Evolutionary conservation across 257 asterid genomes (phyloP).

Genomic region (Jacaranda mimosifolia): DNA sequence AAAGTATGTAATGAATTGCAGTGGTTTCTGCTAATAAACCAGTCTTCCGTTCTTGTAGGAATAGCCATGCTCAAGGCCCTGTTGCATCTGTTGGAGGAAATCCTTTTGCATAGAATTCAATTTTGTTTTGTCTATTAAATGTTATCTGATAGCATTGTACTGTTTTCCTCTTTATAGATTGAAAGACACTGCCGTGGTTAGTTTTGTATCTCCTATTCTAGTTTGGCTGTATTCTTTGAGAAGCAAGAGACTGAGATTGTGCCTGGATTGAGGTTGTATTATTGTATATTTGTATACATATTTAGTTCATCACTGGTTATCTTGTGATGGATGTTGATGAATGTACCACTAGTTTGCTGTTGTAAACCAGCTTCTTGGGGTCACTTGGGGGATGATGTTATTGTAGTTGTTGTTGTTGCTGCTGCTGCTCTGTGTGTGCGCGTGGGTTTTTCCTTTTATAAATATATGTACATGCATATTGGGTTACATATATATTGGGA

Average conservation of each 20-base stretch:
- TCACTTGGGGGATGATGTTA: background rate
- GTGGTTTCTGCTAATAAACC: background rate
- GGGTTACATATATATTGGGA: too few relatives aligned
- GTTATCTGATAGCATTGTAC: background rate
- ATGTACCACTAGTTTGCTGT: background rate
- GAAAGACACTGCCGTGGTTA: constrained; percentile 22
- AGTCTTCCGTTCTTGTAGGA: constrained; percentile 59
- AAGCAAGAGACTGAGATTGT: background rate
- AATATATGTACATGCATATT: too few relatives aligned
- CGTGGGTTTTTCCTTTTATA: too few relatives aligned
- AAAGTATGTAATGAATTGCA: background rate
- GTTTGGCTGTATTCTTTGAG: constrained; percentile 17
- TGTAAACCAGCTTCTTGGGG: background rate
- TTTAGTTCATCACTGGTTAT: background rate
- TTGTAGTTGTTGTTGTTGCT: too few relatives aligned
- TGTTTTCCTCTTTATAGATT: constrained; percentile 12
- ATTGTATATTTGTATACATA: background rate
- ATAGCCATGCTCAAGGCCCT: constrained; percentile 62
- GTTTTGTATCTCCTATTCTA: constrained; percentile 1
- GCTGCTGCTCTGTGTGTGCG: too few relatives aligned
- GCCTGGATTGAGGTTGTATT: background rate
- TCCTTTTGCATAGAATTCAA: constrained; percentile 66
- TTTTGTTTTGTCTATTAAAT: background rate
- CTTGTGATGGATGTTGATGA: background rate
- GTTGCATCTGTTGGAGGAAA: constrained; percentile 77